Evolutionary conservation across 2,329 filamentous ascomycete genomes (phyloP).

Genomic region (Penicillium sp.): DNA sequence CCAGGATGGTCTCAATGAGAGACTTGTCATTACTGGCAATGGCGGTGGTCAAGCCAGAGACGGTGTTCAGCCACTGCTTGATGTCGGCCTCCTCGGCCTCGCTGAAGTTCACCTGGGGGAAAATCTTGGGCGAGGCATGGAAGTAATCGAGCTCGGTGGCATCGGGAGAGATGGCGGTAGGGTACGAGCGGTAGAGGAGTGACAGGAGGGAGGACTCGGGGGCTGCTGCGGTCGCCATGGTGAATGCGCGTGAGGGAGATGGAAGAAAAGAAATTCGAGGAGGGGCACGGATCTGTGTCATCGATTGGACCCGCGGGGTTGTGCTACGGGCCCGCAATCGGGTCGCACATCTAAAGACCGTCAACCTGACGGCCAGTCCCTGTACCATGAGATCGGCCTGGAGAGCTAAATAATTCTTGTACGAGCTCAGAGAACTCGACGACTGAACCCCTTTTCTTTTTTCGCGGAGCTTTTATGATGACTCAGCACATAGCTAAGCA

Average conservation of each 20-base stretch:
- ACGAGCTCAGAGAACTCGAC: background rate
- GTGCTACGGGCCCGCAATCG: slow-evolving; percentile 26
- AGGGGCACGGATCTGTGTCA: slow-evolving; percentile 31
- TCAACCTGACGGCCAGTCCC: slow-evolving; percentile 21
- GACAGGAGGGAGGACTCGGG: slow-evolving; percentile 45
- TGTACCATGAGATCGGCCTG: slow-evolving; percentile 4
- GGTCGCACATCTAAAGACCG: slow-evolving; percentile 17
- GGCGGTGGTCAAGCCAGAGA: slow-evolving; percentile 65
- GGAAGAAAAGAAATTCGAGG: slow-evolving; percentile 28
- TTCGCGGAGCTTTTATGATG: slow-evolving; percentile 7
- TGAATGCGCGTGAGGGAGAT: slow-evolving; percentile 27
- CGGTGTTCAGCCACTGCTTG: slow-evolving; percentile 81
- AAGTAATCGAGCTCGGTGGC: slow-evolving; percentile 45
- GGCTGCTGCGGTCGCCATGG: slow-evolving; percentile 34
- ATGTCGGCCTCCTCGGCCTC: slow-evolving; percentile 81
- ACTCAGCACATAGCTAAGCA: slow-evolving; percentile 8
- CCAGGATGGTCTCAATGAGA: slow-evolving; percentile 64
- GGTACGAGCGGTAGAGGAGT: slow-evolving; percentile 47
- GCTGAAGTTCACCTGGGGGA: slow-evolving; percentile 69
- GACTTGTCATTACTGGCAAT: slow-evolving; percentile 51
- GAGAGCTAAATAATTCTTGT: background rate
- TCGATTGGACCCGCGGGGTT: slow-evolving; percentile 27
- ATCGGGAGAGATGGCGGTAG: slow-evolving; percentile 39
- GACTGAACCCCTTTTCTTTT: slow-evolving; percentile 3
- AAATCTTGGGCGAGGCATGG: slow-evolving; percentile 60